Conservation (phyloP, 1,139 yeast genomes). For the Trichomonascaceae sp. region DNA sequence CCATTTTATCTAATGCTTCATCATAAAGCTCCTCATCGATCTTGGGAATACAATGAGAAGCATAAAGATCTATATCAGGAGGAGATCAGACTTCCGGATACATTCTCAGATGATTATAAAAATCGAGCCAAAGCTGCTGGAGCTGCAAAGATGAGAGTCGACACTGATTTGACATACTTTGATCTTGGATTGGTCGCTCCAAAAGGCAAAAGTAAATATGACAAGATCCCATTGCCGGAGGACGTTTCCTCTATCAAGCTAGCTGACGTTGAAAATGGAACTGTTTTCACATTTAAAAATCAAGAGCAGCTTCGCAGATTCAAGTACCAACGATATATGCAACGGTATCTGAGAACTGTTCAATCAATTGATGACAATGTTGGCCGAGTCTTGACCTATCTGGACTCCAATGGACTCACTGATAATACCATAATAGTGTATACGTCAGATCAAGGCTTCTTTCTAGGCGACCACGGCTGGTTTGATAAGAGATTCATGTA, state of each 20-base stretch:
- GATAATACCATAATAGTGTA: conserved; percentile 50
- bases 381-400: conserved; percentile 42
- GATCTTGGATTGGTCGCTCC: conserved; percentile 25
- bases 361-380: conserved; percentile 45
- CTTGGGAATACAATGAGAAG: conserved; percentile 42
- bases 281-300: conserved; percentile 15
- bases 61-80: conserved; percentile 36
- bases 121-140: conserved; percentile 37
- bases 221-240: conserved; percentile 7
- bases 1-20: conserved; percentile 35
- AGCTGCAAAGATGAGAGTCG: conserved; percentile 12
- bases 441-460: conserved; percentile 56
- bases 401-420: conserved; percentile 39
- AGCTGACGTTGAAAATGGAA: conserved; percentile 41
- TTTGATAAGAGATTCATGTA: conserved; percentile 48
- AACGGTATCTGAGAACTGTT: conserved; percentile 56
- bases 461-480: conserved; percentile 20
- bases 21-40: conserved; percentile 25
- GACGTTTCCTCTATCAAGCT: conserved; percentile 7
- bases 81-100: conserved; percentile 38
- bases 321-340: conserved; percentile 34
- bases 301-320: conserved; percentile 9
- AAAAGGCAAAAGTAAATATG: conserved; percentile 6
- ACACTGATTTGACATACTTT: conserved; percentile 27
- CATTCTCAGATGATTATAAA: conserved; percentile 22